Evolutionary conservation across 2,329 filamentous ascomycete genomes (phyloP).

Genomic region (Diaporthe aspalathi): DNA sequence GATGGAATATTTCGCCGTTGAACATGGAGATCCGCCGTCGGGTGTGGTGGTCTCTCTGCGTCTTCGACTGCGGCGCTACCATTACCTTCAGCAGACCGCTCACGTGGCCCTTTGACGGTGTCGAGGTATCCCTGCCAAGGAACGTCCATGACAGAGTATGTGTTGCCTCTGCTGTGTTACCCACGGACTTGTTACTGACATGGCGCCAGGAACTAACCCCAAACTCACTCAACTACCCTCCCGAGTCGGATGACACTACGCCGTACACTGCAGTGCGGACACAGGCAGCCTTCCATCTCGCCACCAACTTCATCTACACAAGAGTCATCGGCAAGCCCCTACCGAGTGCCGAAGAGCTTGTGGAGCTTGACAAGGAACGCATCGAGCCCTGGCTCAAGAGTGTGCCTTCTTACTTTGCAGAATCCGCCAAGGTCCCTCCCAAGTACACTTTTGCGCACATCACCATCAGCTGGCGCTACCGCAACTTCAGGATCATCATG

Average conservation of each 20-base stretch:
- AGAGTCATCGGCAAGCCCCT: conserved; percentile 58
- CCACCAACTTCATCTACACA: conserved; percentile 57
- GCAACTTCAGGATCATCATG: conserved; percentile 61
- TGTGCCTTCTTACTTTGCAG: conserved; percentile 52
- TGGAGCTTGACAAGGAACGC: conserved; percentile 53
- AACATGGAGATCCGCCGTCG: conserved; percentile 51
- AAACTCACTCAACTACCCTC: conserved; percentile 48
- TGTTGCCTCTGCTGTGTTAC: not conserved
- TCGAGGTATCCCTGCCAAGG: conserved; percentile 43
- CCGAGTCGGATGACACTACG: conserved; percentile 53
- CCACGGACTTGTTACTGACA: conserved; percentile 10
- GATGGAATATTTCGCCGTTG: conserved; percentile 47
- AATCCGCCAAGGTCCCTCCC: conserved; percentile 47
- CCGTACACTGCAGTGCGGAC: conserved; percentile 56
- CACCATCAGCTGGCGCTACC: conserved; percentile 56
- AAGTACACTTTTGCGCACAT: conserved; percentile 54
- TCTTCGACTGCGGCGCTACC: conserved; percentile 58
- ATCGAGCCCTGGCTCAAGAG: conserved; percentile 53
- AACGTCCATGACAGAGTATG: conserved; percentile 44
- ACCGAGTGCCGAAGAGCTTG: conserved; percentile 54
- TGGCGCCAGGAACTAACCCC: conserved; percentile 47
- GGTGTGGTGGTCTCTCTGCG: conserved; percentile 54
- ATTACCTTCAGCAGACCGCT: conserved; percentile 48
- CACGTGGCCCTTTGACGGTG: conserved; percentile 43
- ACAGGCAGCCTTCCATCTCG: conserved; percentile 58